Evolutionary conservation across 257 asterid genomes (phyloP).

Genomic region (Solanum chilense): DNA sequence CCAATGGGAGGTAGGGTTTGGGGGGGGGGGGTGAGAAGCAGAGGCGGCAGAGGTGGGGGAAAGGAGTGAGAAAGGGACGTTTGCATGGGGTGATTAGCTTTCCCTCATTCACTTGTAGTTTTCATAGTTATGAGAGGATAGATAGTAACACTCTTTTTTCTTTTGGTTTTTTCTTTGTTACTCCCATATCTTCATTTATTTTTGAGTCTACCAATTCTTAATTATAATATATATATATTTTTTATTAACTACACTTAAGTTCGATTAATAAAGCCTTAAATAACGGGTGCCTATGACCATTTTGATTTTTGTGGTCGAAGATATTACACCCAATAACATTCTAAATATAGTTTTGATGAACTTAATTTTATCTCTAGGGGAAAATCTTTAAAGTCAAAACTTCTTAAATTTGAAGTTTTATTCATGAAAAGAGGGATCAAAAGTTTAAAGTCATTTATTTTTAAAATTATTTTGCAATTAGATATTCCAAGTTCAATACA

Average conservation of each 20-base stretch:
- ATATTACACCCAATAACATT: background rate
- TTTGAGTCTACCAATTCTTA: slow-evolving; percentile 18
- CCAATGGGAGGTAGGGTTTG: slow-evolving; percentile 30
- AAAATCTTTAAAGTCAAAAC: background rate
- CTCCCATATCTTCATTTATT: background rate
- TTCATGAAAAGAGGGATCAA: background rate
- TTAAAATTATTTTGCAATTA: background rate
- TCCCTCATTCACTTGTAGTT: slow-evolving; percentile 85
- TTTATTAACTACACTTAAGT: background rate
- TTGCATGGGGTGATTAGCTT: slow-evolving; percentile 72
- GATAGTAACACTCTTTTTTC: slow-evolving; percentile 2
- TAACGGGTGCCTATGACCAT: slow-evolving; percentile 46
- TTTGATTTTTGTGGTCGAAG: background rate
- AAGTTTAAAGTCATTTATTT: background rate
- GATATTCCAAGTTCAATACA: background rate
- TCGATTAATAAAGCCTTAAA: slow-evolving; percentile 51
- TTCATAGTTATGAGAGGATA: slow-evolving; percentile 48
- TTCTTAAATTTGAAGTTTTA: background rate
- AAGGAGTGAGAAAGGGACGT: slow-evolving; percentile 71
- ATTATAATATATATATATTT: background rate
- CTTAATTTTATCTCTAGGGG: background rate
- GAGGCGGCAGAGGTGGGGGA: slow-evolving; percentile 78
- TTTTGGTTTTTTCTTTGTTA: background rate
- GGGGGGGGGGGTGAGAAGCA: background rate
- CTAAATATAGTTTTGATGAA: background rate